Percentiles rank a stretch among this genome's conserved stretches.
phyloP scores from a whole-genome alignment of 257 asterid genomes.

The Lantana camara region DNA sequence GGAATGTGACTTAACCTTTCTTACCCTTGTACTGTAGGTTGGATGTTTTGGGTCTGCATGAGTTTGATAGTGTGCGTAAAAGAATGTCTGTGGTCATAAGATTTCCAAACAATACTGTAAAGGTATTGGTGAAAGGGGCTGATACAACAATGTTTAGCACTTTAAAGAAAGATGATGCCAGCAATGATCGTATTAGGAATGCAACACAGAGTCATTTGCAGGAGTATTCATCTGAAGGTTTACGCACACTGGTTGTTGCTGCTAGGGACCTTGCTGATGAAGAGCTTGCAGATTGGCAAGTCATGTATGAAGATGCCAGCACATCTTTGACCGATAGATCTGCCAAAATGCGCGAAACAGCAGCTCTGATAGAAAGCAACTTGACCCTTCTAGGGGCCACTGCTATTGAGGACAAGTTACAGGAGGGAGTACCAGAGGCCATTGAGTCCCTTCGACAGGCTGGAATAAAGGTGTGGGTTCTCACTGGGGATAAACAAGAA shows the following conservation, averaged over 20 bases:
- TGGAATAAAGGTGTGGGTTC: slow-evolving; percentile 98
- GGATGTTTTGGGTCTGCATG: slow-evolving; percentile 98
- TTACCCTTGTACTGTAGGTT: slow-evolving; percentile 57
- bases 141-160: slow-evolving; percentile 90
- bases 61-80: slow-evolving; percentile 98
- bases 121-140: slow-evolving; percentile 97
- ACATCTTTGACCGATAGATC: slow-evolving; percentile 95
- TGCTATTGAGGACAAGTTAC: slow-evolving; percentile 97
- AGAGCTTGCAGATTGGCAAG: slow-evolving; percentile 88
- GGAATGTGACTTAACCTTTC: slow-evolving; percentile 17
- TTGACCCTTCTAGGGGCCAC: slow-evolving; percentile 92
- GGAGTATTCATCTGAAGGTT: slow-evolving; percentile 92
- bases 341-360: slow-evolving; percentile 80
- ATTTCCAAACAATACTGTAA: slow-evolving; percentile 75
- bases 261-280: slow-evolving; percentile 68
- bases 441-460: slow-evolving; percentile 95
- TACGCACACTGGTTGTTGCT: slow-evolving; percentile 95
- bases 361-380: slow-evolving; percentile 84
- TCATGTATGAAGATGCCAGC: slow-evolving; percentile 94
- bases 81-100: slow-evolving; percentile 94
- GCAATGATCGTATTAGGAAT: slow-evolving; percentile 46
- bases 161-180: slow-evolving; percentile 46
- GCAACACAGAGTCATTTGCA: slow-evolving; percentile 66
- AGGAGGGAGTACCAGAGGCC: slow-evolving; percentile 95
- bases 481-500: slow-evolving; percentile 99